Evolutionary conservation across 768 basidiomycete species (phyloP), one percentile per base, ranked within the genome.

Genomic region (Rhodotorula babjevae): DNA sequence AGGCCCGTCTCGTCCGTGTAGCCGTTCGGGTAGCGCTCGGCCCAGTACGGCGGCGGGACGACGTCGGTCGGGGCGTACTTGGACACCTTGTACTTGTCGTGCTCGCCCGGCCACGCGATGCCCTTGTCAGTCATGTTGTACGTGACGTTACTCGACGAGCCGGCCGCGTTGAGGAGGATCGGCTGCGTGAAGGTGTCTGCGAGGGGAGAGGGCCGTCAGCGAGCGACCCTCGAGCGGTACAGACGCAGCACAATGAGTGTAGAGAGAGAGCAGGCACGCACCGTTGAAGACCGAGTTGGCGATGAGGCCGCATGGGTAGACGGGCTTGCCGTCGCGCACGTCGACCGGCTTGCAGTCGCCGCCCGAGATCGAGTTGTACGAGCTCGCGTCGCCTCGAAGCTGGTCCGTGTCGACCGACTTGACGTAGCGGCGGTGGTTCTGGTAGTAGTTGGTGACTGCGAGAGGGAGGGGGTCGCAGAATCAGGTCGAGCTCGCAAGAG

Each of bases 211-310:
- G 36, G 36, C 5, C 2, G 44, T 72, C 67, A 61, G 75, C 44
- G 4, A n/a, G n/a, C n/a, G n/a, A n/a, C n/a, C n/a, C n/a, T n/a
- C n/a, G n/a, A n/a, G n/a, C n/a, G n/a, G n/a, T n/a, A n/a, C n/a
- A n/a, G n/a, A n/a, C n/a, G n/a, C n/a, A n/a, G n/a, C n/a, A n/a
- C n/a, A n/a, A n/a, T n/a, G n/a, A n/a, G n/a, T n/a, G n/a, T n/a
- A 25, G 23, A 23, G 25, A 27, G 21, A 58, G 25, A 53, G 40
- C 4, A 23, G 68, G 31, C 21, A 76, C 86, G 49, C 61, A 91
- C 93, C 94, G 79, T 99, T 99, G 84, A 97, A 99, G 18, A 93
- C 52, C 3, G 93, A 96, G 82, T 99, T 99, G 58, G 96, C 96
- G 74, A 99, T 95, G 74, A 99, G 84, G 53, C 96, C 96, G 77